Evolutionary conservation across 1,284 basidiomycete species (phyloP).

Genomic region (Peniophora sp.): DNA sequence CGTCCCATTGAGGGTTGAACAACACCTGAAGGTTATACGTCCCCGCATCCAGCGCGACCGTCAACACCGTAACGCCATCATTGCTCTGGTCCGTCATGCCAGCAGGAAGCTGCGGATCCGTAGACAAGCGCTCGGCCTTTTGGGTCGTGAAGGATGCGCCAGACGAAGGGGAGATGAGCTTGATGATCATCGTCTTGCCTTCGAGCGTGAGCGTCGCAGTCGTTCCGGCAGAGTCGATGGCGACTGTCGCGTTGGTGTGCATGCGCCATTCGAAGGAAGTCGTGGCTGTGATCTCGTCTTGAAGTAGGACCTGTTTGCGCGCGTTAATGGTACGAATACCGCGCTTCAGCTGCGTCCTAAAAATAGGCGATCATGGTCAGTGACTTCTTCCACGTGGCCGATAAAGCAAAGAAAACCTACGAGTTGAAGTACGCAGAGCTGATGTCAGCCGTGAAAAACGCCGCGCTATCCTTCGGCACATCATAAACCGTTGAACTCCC

Average conservation of each 20-base stretch:
- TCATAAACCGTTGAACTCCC: constrained; percentile 69
- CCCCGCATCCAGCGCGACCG: constrained; percentile 68
- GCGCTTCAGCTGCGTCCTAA: constrained; percentile 64
- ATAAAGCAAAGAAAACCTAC: constrained; percentile 27
- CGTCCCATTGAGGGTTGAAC: constrained; percentile 83
- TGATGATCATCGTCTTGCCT: constrained; percentile 40
- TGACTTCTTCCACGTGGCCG: constrained; percentile 5
- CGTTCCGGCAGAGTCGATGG: constrained; percentile 40
- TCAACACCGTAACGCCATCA: constrained; percentile 72
- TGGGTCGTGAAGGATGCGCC: constrained; percentile 47
- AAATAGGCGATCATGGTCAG: constrained; percentile 9
- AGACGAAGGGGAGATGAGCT: constrained; percentile 49
- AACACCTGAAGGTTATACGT: constrained; percentile 69
- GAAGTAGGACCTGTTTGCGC: constrained; percentile 83
- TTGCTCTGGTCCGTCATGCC: constrained; percentile 64
- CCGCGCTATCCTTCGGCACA: constrained; percentile 65
- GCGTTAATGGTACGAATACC: constrained; percentile 85
- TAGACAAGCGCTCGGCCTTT: constrained; percentile 42
- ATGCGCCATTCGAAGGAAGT: constrained; percentile 80
- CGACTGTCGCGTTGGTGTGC: constrained; percentile 83
- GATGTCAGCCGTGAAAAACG: constrained; percentile 80
- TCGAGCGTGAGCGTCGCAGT: constrained; percentile 62
- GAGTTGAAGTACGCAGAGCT: constrained; percentile 71
- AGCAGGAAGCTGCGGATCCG: constrained; percentile 56
- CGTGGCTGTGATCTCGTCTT: constrained; percentile 74